These are phyloP conservation scores for Ophiocordyceps australis DNA, from an alignment of 2,329 filamentous ascomycete species.

Conservation along the genomic window DNA sequence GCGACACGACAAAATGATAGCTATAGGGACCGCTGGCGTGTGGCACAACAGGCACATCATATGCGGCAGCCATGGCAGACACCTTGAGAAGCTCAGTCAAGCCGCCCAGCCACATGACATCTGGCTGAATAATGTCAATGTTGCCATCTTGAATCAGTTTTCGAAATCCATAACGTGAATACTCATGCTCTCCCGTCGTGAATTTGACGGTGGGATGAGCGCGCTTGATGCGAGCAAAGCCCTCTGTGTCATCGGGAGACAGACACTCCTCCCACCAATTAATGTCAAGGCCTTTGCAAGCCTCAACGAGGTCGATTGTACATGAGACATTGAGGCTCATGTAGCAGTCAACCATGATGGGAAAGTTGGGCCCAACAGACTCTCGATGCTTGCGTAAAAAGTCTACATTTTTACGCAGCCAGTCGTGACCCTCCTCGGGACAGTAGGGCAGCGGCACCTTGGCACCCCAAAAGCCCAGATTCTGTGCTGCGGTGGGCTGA, in stretches of 20 bases:
- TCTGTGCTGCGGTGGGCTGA: constrained; percentile 60
- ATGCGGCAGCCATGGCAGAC: constrained; percentile 73
- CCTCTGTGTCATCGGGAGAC: constrained; percentile 80
- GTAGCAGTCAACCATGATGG: constrained; percentile 90
- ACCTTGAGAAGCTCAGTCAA: constrained; percentile 85
- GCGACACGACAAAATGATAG: constrained; percentile 90
- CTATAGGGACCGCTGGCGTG: constrained; percentile 88
- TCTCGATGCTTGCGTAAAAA: constrained; percentile 75
- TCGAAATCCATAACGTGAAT: constrained; percentile 84
- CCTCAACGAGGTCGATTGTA: constrained; percentile 78
- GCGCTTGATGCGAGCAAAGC: constrained; percentile 75
- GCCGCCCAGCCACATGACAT: constrained; percentile 95
- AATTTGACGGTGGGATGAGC: constrained; percentile 85
- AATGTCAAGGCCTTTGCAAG: constrained; percentile 67
- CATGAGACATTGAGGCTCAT: constrained; percentile 91
- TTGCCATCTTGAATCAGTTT: constrained; percentile 86
- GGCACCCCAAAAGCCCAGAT: constrained; percentile 77
- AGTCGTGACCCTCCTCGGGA: constrained; percentile 68
- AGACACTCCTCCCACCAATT: constrained; percentile 98
- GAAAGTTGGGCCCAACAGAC: constrained; percentile 74
- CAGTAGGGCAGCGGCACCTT: constrained; percentile 86
- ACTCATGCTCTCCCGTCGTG: constrained; percentile 92
- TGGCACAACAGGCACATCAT: constrained; percentile 89
- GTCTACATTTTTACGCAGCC: constrained; percentile 75
- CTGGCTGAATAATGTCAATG: constrained; percentile 84